Conservation (phyloP, 306 rosid genomes). For the Sechiopsis laciniata region DNA sequence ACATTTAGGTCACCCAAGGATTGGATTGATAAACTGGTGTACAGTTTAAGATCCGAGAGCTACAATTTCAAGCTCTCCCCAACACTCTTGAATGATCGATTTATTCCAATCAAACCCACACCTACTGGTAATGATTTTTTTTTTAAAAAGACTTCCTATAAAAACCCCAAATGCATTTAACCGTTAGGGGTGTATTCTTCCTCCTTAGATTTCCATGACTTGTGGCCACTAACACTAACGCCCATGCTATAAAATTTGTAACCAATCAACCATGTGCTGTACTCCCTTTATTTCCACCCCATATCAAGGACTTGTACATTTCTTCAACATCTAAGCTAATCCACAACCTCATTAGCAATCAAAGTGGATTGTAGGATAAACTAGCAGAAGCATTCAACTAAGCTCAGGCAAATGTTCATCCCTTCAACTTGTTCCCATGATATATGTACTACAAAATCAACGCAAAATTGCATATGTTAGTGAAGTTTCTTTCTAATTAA, state of each 20-base stretch:
- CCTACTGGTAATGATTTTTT: neutral
- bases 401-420: neutral
- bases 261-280: neutral
- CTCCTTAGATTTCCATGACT: neutral
- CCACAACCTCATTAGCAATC: neutral
- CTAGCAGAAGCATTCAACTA: neutral
- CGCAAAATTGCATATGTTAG: neutral
- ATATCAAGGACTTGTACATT: neutral
- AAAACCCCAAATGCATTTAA: neutral
- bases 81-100: neutral
- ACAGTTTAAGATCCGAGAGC: neutral
- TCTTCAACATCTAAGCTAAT: slow-evolving; percentile 14
- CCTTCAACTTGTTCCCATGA: neutral
- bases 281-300: neutral
- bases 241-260: neutral
- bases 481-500: neutral
- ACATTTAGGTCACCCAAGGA: neutral
- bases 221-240: neutral
- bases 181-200: neutral
- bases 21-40: neutral
- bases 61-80: neutral
- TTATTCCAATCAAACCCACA: neutral
- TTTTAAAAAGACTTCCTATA: neutral
- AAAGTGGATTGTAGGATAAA: neutral
- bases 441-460: neutral